Evolutionary conservation across 2,329 filamentous ascomycete species (phyloP), one percentile per base, ranked within the genome.

Genomic region (Aspergillus sp.): DNA sequence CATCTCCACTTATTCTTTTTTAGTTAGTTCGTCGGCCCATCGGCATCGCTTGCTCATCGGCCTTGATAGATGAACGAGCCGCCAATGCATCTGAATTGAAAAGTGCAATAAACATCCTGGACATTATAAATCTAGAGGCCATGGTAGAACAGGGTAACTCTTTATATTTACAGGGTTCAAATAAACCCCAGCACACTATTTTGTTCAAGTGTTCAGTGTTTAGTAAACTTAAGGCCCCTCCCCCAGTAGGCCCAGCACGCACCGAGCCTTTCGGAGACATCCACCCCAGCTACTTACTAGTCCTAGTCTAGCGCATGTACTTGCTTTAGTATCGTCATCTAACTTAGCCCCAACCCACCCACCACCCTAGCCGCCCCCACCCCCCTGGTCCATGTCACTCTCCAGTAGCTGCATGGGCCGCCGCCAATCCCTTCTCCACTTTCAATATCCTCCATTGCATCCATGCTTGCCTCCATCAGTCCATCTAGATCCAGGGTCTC

Each of bases 401-500:
- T 48, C 43, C 37, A 33, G 31, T 48, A 53, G 53, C 52, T 58
- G 60, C 61, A 64, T 65, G 58, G 60, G 44, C 61, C 62, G 56
- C 58, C 50, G 55, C 58, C 55, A 62, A 62, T 61, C 53, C 57
- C 45, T 48, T 60, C 58, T 56, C 61, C 55, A 58, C 61, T 42
- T 45, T 46, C 40, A 45, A 48, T 50, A 50, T 54, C 49, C 49
- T 50, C 51, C 19, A 19, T 19, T 19, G 19, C 19, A 11, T 11
- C 19, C 7, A 13, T 19, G 27, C 34, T 36, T 19, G 11, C n/a
- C 57, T 45, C 49, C 49, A 49, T 56, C 54, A 50, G 46, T 51
- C 50, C 59, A 65, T 67, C 64, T 67, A 68, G 65, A 66, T 68
- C 63, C 57, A 65, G 62, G 64, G 62, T 62, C 59, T 65, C 62